Evolutionary conservation across 2,329 filamentous ascomycete genomes (phyloP).

Genomic region (Torrubiella hemipterigena): DNA sequence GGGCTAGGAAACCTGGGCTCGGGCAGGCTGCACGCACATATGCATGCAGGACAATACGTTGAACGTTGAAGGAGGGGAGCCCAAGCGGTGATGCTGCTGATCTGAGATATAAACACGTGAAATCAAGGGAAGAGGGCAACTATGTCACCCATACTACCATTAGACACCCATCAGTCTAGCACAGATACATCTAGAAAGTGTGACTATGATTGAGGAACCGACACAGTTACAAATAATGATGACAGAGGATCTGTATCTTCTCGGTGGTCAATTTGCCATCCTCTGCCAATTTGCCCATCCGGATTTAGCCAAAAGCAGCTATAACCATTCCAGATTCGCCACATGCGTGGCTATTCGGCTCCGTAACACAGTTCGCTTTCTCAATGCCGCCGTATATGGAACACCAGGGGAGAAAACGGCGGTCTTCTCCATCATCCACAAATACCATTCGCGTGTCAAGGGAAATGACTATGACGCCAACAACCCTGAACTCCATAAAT

Average conservation of each 20-base stretch:
- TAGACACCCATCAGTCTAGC: too few species aligned
- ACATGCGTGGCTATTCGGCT: slow-evolving; percentile 22
- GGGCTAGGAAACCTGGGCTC: too few species aligned
- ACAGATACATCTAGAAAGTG: too few species aligned
- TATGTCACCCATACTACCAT: too few species aligned
- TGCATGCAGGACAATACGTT: too few species aligned
- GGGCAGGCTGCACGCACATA: too few species aligned
- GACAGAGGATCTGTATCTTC: slow-evolving; percentile 11
- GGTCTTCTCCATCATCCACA: slow-evolving; percentile 22
- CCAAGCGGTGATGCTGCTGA: too few species aligned
- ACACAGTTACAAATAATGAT: too few species aligned
- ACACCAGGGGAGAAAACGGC: slow-evolving; percentile 17
- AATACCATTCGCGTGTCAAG: slow-evolving; percentile 18
- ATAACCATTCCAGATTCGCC: slow-evolving; percentile 24
- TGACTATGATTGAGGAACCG: too few species aligned
- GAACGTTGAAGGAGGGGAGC: too few species aligned
- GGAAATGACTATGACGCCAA: slow-evolving; percentile 21
- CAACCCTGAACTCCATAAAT: slow-evolving; percentile 23
- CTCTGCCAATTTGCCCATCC: slow-evolving; percentile 26
- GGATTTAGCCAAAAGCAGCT: slow-evolving; percentile 21
- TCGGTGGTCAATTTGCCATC: slow-evolving; percentile 17
- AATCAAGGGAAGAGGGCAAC: too few species aligned
- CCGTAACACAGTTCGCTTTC: slow-evolving; percentile 23
- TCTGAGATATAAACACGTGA: too few species aligned
- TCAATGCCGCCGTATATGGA: slow-evolving; percentile 25